Conservation (phyloP, 352 stramenopile species). For the Phytophthora brassicae region DNA sequence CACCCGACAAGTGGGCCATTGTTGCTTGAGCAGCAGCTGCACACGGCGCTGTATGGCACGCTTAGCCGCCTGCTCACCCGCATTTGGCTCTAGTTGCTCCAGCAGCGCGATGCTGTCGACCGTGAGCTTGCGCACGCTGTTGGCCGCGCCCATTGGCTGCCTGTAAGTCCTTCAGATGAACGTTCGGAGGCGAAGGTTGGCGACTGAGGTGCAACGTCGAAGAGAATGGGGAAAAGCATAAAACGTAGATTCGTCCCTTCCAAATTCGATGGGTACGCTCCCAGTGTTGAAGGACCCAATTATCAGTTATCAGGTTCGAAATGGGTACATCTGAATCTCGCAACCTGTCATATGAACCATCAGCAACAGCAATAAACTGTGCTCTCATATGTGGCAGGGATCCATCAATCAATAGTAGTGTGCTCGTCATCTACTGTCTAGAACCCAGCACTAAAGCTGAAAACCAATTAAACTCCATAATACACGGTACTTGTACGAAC, state of each 20-base stretch:
- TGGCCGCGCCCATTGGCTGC: conserved; percentile 79
- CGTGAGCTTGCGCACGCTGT: conserved; percentile 80
- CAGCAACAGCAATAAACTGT: too few relatives aligned
- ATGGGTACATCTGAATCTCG: too few relatives aligned
- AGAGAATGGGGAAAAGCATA: not conserved
- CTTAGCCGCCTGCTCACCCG: conserved; percentile 53
- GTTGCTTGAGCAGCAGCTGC: conserved; percentile 44
- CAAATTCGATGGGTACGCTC: too few relatives aligned
- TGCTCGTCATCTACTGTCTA: too few relatives aligned
- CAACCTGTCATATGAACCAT: too few relatives aligned
- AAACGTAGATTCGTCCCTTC: not conserved
- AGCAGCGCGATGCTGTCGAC: conserved; percentile 78
- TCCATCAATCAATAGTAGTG: too few relatives aligned
- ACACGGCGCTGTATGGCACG: conserved; percentile 47
- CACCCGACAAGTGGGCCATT: conserved; percentile 68
- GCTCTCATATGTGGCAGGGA: too few relatives aligned
- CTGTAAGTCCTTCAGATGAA: too few relatives aligned
- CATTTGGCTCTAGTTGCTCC: conserved; percentile 80
- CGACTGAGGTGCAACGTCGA: not conserved
- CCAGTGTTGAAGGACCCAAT: too few relatives aligned
- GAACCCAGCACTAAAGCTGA: too few relatives aligned
- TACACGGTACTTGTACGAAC: too few relatives aligned
- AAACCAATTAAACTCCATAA: too few relatives aligned
- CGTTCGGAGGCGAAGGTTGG: not conserved
- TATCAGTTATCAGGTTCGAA: not conserved